A percentile compares a stretch with the other conserved stretches of the same genome.
Conservation (phyloP, 768 basidiomycete species). For the Lactifluus volemus region DNA sequence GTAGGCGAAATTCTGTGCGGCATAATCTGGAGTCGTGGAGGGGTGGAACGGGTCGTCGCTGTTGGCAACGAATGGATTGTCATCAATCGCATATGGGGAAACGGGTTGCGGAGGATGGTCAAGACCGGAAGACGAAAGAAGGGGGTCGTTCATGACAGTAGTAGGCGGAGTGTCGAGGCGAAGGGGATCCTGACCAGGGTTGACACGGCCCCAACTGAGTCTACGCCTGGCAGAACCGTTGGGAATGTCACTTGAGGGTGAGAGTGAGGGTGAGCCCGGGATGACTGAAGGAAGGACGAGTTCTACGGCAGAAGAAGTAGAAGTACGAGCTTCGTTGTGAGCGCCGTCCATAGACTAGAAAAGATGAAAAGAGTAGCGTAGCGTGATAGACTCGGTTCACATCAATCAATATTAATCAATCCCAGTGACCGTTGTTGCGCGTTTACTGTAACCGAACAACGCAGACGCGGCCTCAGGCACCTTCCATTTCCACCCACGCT, state of each 20-base stretch:
- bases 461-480: no score
- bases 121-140: slow-evolving; percentile 14
- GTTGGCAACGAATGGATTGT: slow-evolving; percentile 37
- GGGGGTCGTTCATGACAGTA: slow-evolving; percentile 17
- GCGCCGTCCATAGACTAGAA: no score
- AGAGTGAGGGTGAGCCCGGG: slow-evolving; percentile 46
- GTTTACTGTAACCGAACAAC: no score
- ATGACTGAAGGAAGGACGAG: slow-evolving; percentile 38
- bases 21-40: slow-evolving; percentile 25
- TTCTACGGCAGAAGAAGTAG: slow-evolving; percentile 51
- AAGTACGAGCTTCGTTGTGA: slow-evolving; percentile 21
- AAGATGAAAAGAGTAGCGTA: no score
- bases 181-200: slow-evolving; percentile 41
- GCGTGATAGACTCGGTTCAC: no score
- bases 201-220: slow-evolving; percentile 47
- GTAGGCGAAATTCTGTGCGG: slow-evolving; percentile 28
- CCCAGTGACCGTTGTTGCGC: no score
- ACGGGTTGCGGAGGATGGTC: background rate
- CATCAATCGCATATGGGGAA: slow-evolving; percentile 22
- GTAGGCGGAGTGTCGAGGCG: slow-evolving; percentile 29
- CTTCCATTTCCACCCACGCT: no score
- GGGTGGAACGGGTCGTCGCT: slow-evolving; percentile 42
- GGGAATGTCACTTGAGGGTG: slow-evolving; percentile 22
- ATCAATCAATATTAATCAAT: no score
- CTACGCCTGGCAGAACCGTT: slow-evolving; percentile 39